Conservation (phyloP, 2,329 filamentous ascomycete genomes). For the Curvularia eragrostidis region DNA sequence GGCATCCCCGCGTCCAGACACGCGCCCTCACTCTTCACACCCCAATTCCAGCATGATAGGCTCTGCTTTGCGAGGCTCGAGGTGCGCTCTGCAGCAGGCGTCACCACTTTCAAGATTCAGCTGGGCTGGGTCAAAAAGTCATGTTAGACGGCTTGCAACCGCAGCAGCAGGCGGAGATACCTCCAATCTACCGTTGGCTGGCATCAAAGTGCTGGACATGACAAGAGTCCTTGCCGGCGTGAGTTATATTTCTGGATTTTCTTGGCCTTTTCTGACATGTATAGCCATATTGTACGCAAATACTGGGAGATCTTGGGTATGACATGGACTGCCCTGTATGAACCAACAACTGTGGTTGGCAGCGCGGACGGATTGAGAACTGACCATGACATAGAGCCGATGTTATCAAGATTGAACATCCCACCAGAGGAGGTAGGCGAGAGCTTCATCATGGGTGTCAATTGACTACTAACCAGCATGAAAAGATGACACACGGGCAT, state of each 20-base stretch:
- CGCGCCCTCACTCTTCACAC: conserved; percentile 3
- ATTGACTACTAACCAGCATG: background rate
- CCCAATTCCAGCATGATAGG: conserved; percentile 21
- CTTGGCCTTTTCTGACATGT: conserved; percentile 26
- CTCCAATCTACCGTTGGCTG: conserved; percentile 73
- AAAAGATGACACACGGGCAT: conserved; percentile 91
- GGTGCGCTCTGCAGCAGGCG: conserved; percentile 15
- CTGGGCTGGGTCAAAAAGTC: conserved; percentile 13
- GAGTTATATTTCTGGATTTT: conserved; percentile 48
- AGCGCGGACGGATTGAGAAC: conserved; percentile 16
- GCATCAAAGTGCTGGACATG: conserved; percentile 93
- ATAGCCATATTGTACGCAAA: conserved; percentile 96
- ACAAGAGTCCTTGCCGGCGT: conserved; percentile 94
- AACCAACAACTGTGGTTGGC: conserved; percentile 45
- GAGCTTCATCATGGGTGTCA: too few species aligned
- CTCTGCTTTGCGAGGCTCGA: conserved; percentile 25
- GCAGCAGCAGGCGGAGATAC: conserved; percentile 48
- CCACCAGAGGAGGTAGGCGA: conserved; percentile 54
- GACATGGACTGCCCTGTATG: conserved; percentile 45
- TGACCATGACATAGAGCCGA: conserved; percentile 70
- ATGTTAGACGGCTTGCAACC: conserved; percentile 52
- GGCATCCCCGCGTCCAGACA: conserved; percentile 7
- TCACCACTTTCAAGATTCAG: conserved; percentile 9
- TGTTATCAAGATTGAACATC: conserved; percentile 97
- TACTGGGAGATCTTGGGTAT: conserved; percentile 93